Conservation (phyloP, 2,329 filamentous ascomycete species). For the Cryoendolithus antarcticus region DNA sequence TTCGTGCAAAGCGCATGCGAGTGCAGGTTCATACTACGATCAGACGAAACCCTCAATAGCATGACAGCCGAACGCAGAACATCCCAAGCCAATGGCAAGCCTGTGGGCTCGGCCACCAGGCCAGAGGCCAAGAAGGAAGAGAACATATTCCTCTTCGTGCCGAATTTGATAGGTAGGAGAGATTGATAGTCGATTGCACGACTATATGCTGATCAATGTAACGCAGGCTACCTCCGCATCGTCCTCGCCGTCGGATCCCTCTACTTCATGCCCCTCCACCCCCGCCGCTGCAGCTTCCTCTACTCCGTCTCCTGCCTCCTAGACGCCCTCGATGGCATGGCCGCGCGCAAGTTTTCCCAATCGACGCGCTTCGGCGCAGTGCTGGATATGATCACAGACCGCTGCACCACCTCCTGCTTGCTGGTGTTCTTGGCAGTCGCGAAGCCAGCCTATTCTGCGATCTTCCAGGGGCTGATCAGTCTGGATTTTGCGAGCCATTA, state of each 20-base stretch:
- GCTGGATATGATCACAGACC: conserved; percentile 97
- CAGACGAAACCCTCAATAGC: too few species aligned
- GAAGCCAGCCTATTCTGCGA: conserved; percentile 83
- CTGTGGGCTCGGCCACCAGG: conserved; percentile 12
- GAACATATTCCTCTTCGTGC: conserved; percentile 43
- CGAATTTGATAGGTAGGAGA: conserved; percentile 38
- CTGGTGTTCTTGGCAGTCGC: conserved; percentile 90
- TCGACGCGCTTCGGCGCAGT: conserved; percentile 93
- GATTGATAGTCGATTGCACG: background rate
- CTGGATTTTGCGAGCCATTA: conserved; percentile 94
- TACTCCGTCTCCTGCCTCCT: conserved; percentile 93
- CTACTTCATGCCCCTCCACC: conserved; percentile 98
- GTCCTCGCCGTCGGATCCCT: conserved; percentile 69
- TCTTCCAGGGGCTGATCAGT: conserved; percentile 89
- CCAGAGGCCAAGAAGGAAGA: conserved; percentile 27
- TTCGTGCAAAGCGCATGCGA: too few species aligned
- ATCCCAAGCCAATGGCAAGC: conserved; percentile 14
- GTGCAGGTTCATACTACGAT: too few species aligned
- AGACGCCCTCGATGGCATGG: conserved; percentile 87
- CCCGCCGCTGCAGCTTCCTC: conserved; percentile 81
- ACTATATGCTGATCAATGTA: conserved; percentile 2
- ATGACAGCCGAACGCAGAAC: too few species aligned
- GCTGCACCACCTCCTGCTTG: conserved; percentile 89
- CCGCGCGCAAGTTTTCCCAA: conserved; percentile 77
- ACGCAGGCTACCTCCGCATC: conserved; percentile 37